Evolutionary conservation across 306 rosid species (phyloP), one percentile per base, ranked within the genome.

Genomic region (Glycine soja): DNA sequence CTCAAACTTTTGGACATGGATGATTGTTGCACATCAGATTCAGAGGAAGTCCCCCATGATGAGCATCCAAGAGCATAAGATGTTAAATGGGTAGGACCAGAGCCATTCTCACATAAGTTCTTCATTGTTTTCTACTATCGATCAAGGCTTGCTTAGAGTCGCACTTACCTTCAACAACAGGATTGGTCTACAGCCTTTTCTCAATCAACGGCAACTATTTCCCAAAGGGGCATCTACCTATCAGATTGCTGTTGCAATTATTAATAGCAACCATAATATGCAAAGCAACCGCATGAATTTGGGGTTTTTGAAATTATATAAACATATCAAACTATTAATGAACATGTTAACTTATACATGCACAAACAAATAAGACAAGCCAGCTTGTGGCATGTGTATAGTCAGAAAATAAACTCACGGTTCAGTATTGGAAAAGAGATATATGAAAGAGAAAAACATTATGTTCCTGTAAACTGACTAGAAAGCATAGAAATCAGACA

Each of bases 1-100:
- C 77, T 72, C 76, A 88, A 70, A 69, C 79, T 79, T 65, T 82
- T 58, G 43, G 92, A 86, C 16, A 61, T 46, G 18, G 92, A 90
- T 40, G 88, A 87, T 69, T 82, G 85, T 53, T 84, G 85, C 58
- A 73, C 74, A 68, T 79, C 80, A 63, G 82, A 79, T 61, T 84
- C 84, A 75, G 85, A 66, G 13, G 71, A 81, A 76, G 74, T 74
- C 34, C 78, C 77, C 88, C 80, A 69, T 11, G 80, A 71, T 16
- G 84, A 68, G 64, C 74, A 70, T 62, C 80, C 81, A 77, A 76
- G 64, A 70, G 71, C 51, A 54, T 50, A 74, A 38, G 87, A 83
- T 61, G 59, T 45, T 6, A 78, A 85, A 51, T 48, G 75, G 3
- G 62, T 75, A 59, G 83, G 48, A 85, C 74, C 63, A 70, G 76